Evolutionary conservation across 768 basidiomycete species (phyloP), one percentile per base, ranked within the genome.

Genomic region (Russula virescens): DNA sequence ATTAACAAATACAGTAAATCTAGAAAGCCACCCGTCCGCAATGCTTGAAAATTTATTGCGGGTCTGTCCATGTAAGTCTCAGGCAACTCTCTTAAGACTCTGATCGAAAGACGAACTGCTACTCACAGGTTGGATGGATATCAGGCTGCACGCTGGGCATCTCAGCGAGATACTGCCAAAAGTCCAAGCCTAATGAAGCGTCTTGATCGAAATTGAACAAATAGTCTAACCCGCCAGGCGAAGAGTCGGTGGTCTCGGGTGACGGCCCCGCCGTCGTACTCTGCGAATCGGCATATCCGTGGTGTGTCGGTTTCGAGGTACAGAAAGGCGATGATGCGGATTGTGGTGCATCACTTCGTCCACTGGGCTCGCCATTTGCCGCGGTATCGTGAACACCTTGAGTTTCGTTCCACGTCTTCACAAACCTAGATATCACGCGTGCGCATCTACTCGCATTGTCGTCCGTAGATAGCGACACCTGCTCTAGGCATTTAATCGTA

Each of bases 371-470:
- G 16, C 34, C 21, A 25, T 26, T 42, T 23, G 28, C 21, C 3
- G 51, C 55, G 8, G 57, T 21, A 13, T 50, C 42, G 28, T 38
- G 55, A 3, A 25, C 28, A 16, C 18, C 31, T 40, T 55, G 40
- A n/a, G 35, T 43, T 38, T 64, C 53, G 31, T 65, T 25, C 64
- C 66, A 67, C 8, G 31, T 47, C 46, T 64, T 64, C 21, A 67
- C 13, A 40, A 67, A 67, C 10, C 54, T 42, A 7, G 60, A 58
- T 25, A 67, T 55, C 11, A 66, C 60, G 6, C 23, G 50, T 25
- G 64, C 64, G 19, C 60, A 58, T 21, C 64, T 61, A 19, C 60
- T 66, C 31, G 66, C 64, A n/a, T 58, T 66, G 43, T 67, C 64
- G 45, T 67, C 64, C 13, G 48, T 8, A 7, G 48, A 65, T 43